These are phyloP conservation scores for Phascolomyces articulosus DNA, from an alignment of 371 early-diverging fungal species.

Conservation along the genomic window DNA sequence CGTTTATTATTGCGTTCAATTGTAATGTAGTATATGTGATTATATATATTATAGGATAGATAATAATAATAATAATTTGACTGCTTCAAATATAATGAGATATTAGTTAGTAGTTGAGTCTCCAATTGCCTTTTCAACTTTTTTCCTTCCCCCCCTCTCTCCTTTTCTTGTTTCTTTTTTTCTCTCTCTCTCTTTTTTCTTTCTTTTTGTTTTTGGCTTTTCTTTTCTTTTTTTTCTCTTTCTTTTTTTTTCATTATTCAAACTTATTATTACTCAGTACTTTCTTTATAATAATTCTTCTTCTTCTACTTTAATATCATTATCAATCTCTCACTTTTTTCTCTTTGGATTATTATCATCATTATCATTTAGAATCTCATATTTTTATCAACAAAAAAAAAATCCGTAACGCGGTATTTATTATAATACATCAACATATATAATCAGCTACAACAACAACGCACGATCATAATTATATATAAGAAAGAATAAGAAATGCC, in stretches of 20 bases:
- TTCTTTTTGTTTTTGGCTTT: neutral
- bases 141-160: conserved; percentile 8
- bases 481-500: neutral
- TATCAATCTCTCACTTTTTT: too few relatives aligned
- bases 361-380: too few relatives aligned
- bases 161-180: conserved; percentile 2
- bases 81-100: too few relatives aligned
- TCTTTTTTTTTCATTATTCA: conserved; percentile 12
- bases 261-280: neutral
- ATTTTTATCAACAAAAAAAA: too few relatives aligned
- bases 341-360: too few relatives aligned
- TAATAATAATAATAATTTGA: too few relatives aligned
- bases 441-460: neutral
- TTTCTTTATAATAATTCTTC: neutral
- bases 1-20: too few relatives aligned
- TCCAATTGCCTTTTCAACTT: conserved; percentile 16
- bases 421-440: too few relatives aligned
- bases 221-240: neutral
- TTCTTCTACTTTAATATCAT: conserved; percentile 3
- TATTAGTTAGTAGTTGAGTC: conserved; percentile 21
- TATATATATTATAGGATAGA: too few relatives aligned
- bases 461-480: neutral
- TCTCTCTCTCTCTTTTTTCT: conserved; percentile 14
- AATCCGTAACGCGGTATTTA: too few relatives aligned
- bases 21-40: too few relatives aligned